Evolutionary conservation across 768 basidiomycete species (phyloP).

Genomic region (Boletellus ananiceps): DNA sequence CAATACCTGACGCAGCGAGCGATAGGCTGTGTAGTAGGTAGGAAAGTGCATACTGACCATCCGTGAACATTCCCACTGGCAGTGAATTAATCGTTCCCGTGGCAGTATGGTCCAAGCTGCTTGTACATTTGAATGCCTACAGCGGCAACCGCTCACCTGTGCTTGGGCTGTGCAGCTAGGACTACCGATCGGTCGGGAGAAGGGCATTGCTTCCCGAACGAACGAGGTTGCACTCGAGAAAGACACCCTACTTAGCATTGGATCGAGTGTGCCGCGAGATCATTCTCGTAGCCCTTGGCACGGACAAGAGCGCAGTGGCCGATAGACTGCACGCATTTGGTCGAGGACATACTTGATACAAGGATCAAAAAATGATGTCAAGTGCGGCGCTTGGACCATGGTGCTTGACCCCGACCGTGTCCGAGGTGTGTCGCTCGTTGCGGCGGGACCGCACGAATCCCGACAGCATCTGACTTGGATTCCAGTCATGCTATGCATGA

Average conservation of each 20-base stretch:
- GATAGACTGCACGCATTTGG: conserved; percentile 9
- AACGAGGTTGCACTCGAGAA: conserved; percentile 47
- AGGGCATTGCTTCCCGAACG: conserved; percentile 40
- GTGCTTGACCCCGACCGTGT: neutral
- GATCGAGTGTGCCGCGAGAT: conserved; percentile 11
- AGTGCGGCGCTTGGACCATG: neutral
- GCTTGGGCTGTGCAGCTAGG: conserved; percentile 44
- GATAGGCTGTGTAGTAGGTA: neutral
- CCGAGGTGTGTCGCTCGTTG: conserved; percentile 1
- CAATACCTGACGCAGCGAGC: conserved; percentile 46
- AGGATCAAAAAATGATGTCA: neutral
- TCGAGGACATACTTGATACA: neutral
- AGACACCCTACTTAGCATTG: conserved; percentile 21
- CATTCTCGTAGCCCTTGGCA: conserved; percentile 8
- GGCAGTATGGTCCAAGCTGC: conserved; percentile 35
- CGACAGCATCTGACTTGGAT: neutral
- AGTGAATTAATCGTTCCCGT: conserved; percentile 30
- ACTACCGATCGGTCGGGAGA: conserved; percentile 45
- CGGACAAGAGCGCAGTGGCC: conserved; percentile 8
- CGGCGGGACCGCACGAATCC: neutral
- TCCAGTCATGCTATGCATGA: too few species aligned
- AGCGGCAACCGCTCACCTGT: conserved; percentile 49
- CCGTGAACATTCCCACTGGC: conserved; percentile 41
- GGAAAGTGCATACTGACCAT: conserved; percentile 40
- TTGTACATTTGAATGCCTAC: conserved; percentile 43